A percentile compares a stretch with the other conserved stretches of the same genome.
Evolutionary conservation across 164 flowering plant species (phyloP).

Genomic region (Liquidambar formosana): DNA sequence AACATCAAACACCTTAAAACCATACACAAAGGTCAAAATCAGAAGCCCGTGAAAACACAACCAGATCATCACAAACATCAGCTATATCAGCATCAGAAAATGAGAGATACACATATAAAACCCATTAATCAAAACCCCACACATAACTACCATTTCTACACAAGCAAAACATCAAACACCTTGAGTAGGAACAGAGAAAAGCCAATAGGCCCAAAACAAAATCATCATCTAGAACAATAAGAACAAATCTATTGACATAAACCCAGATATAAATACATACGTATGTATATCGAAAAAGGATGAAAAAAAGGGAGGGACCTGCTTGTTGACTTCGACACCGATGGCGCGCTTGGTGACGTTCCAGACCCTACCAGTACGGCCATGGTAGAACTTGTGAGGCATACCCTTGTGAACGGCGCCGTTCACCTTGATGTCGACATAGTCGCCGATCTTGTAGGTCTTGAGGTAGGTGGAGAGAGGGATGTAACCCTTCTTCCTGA

Average conservation of each 20-base stretch:
- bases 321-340: slow-evolving; percentile 83
- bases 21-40: no score
- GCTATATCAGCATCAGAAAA: no score
- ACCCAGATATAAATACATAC: background rate
- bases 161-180: no score
- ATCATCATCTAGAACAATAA: background rate
- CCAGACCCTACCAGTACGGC: slow-evolving; percentile 83
- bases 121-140: no score
- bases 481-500: slow-evolving; percentile 84
- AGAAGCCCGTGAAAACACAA: no score
- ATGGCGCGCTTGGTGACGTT: slow-evolving; percentile 87
- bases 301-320: slow-evolving; percentile 34
- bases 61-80: no score
- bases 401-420: slow-evolving; percentile 88
- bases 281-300: background rate
- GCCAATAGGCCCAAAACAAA: background rate
- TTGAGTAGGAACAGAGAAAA: background rate
- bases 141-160: no score
- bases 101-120: no score
- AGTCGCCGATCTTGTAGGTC: slow-evolving; percentile 59
- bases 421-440: slow-evolving; percentile 77
- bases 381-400: slow-evolving; percentile 94
- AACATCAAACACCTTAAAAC: no score
- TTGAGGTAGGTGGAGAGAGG: slow-evolving; percentile 57
- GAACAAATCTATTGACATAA: background rate